Conservation (phyloP, 164 flowering plant genomes). For the Vitis rupestris region DNA sequence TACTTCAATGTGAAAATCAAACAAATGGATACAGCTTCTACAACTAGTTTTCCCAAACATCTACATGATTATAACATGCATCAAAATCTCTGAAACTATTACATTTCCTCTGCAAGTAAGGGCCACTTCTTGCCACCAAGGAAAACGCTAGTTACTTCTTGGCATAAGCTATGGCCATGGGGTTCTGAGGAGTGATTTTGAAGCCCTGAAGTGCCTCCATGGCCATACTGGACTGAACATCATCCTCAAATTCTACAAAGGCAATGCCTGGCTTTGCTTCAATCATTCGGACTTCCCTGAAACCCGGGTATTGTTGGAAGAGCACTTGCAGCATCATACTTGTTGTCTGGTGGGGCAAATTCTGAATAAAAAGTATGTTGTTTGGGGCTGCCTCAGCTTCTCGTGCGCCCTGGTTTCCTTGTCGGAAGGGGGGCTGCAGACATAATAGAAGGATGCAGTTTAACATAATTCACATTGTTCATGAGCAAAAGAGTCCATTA, state of each 20-base stretch:
- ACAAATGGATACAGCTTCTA: neutral
- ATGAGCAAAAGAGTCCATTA: neutral
- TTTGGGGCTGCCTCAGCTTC: slow-evolving; percentile 67
- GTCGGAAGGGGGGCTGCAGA: slow-evolving; percentile 59
- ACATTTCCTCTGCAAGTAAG: slow-evolving; percentile 5
- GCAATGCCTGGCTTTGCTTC: slow-evolving; percentile 99
- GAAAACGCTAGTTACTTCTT: slow-evolving; percentile 49
- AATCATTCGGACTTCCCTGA: slow-evolving; percentile 85
- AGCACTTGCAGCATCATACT: slow-evolving; percentile 79
- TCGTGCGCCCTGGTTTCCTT: slow-evolving; percentile 46
- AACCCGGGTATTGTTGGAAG: slow-evolving; percentile 89
- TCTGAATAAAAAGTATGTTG: slow-evolving; percentile 83
- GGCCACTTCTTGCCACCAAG: too few relatives aligned
- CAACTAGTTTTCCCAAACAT: slow-evolving; percentile 1
- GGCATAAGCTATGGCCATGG: slow-evolving; percentile 79
- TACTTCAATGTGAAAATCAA: too few relatives aligned
- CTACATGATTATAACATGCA: slow-evolving; percentile 8
- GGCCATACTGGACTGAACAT: slow-evolving; percentile 73
- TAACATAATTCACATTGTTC: neutral
- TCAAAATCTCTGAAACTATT: neutral
- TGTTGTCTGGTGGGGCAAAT: slow-evolving; percentile 84
- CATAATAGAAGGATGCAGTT: neutral
- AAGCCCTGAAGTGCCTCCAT: slow-evolving; percentile 96
- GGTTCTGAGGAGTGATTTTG: slow-evolving; percentile 76
- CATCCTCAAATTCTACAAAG: slow-evolving; percentile 94